Base-by-base conservation (phyloP, 2,329 filamentous ascomycete genomes). In the Didymella lethalis region DNA sequence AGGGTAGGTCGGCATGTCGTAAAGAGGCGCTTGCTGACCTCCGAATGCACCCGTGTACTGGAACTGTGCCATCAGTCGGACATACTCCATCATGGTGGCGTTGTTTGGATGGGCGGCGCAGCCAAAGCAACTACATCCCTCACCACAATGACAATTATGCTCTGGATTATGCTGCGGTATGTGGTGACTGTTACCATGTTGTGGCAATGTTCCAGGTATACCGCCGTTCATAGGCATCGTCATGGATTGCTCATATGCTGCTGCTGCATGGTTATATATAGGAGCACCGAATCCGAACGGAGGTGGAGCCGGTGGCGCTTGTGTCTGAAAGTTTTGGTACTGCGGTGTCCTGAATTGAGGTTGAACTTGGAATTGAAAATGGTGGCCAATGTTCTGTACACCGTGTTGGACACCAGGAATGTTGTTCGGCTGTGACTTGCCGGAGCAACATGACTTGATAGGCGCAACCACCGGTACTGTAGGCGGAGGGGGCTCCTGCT, bases 61-160 rank as follows among this genome's bases (percentile, higher is more conserved):
- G 44, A 68, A 76, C 7, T 76, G 68, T 31, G 74, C 71, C 72
- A 77, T 77, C 0, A 70, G 63, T 7, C 82, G 78, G 3, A 88
- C 80, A 57, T 82, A 80, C 46, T 82, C 76, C 79, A 80, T 83
- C 49, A 85, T 90, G 23, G 87, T 85, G 7, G 85, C 81, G 64
- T 90, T 90, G 68, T 87, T 89, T 12, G 88, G 87, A 71, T 90
- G 88, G 2, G 85, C 85, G 5, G 86, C 82, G 70, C 89, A 91
- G 11, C 88, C 88, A 34, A 90, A 79, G 69, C 89, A 91, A 64
- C 87, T 83, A 64, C 89, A 91, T 28, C 79, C 79, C 53, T 88
- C 85, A 20, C 89, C 89, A 68, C 89, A 91, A 47, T 81, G 80
- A 66, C 89, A 91, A 25, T 80, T 78, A 62, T 85, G 81, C 38